phyloP scores from a whole-genome alignment of 306 rosid species.

The Inga laurina region DNA sequence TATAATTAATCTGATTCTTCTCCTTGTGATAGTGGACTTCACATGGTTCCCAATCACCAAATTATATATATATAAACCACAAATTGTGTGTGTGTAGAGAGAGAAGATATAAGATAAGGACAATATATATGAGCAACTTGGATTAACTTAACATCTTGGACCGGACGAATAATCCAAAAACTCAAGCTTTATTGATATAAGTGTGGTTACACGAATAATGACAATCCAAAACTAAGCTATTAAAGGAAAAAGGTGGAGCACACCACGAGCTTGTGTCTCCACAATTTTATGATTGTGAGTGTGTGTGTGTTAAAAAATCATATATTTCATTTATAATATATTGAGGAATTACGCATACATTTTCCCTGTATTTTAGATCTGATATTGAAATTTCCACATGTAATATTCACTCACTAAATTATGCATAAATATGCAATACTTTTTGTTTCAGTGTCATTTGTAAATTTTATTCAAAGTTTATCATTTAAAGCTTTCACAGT shows the following conservation, averaged over 20 bases:
- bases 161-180: neutral
- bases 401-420: neutral
- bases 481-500: neutral
- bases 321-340: neutral
- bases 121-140: conserved; percentile 1
- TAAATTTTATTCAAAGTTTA: neutral
- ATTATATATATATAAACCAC: neutral
- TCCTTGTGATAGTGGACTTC: neutral
- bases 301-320: neutral
- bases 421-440: neutral
- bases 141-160: neutral
- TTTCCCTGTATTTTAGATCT: neutral
- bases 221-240: neutral
- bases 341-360: neutral
- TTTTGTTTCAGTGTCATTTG: neutral
- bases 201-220: neutral
- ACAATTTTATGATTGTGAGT: neutral
- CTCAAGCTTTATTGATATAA: neutral
- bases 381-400: neutral
- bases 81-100: neutral
- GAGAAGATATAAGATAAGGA: neutral
- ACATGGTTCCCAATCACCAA: neutral
- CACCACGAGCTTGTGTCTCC: conserved; percentile 7
- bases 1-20: neutral
- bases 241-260: neutral